Evolutionary conservation across 805 yeast genomes (phyloP), one percentile per base, ranked within the genome.

Genomic region (Candida nemodendra): DNA sequence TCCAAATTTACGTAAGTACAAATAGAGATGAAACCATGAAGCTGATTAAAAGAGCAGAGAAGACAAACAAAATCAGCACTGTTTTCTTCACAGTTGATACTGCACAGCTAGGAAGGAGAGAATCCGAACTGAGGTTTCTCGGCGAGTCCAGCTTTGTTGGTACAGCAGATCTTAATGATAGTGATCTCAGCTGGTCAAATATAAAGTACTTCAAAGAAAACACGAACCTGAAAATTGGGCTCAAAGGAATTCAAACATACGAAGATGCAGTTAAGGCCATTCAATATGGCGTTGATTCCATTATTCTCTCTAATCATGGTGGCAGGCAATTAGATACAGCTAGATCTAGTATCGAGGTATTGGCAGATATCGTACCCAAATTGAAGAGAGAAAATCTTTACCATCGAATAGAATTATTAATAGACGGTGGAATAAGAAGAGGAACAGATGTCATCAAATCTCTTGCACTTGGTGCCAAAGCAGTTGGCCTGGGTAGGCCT

Each of bases 81-180:
- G 63, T 86, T 22, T 84, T 84, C 53, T 78, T 86, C 48, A 86
- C 95, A 0, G 93, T 84, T 4, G 95, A 86, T 65, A 91, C 95
- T 0, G 95, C 95, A 7, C 82, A 81, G 47, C 67, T 85, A 27
- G 95, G 95, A 7, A 74, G 89, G 43, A 75, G 95, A 47, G 95
- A 87, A 61, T 84, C 84, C 58, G 72, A 69, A 16, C 41, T 63
- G 64, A 35, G 38, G 29, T 21, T 14, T 5, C 23, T 28, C 16
- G 38, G 37, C 4, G 27, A 21, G 12, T 17, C 37, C 5, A 31
- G 27, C 4, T 34, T 34, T 14, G 37, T 34, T 9, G 37, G 15
- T 9, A 34, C 22, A 27, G 30, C 62, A 65, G 54, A 65, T 28
- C 57, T 61, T 34, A 66, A 51, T 18, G 61, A 44, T 31, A 64